phyloP scores from a whole-genome alignment of 768 basidiomycete genomes.

The Collybia sp. region DNA sequence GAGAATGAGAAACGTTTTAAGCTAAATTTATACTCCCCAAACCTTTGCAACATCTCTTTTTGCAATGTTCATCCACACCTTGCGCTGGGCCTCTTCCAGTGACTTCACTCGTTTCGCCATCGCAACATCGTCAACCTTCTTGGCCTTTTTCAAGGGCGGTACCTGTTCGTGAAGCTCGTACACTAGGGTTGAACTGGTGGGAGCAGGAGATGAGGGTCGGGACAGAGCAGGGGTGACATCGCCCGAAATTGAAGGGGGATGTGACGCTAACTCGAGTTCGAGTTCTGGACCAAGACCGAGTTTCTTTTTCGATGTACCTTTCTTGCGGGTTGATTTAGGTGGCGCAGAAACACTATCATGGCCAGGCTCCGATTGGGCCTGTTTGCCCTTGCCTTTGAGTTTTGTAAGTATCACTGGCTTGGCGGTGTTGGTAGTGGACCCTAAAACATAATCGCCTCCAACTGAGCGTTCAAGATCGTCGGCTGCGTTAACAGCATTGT shows the following conservation, averaged over 20 bases:
- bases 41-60: conserved; percentile 82
- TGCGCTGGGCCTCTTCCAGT: conserved; percentile 79
- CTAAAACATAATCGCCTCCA: conserved; percentile 29
- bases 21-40: conserved; percentile 4
- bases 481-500: conserved; percentile 24
- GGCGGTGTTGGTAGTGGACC: conserved; percentile 16
- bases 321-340: conserved; percentile 52
- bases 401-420: conserved; percentile 30
- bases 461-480: conserved; percentile 46
- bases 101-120: conserved; percentile 74
- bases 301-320: conserved; percentile 49
- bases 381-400: conserved; percentile 50
- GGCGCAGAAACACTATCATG: conserved; percentile 53
- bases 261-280: conserved; percentile 41
- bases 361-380: conserved; percentile 47
- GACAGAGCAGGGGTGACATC: conserved; percentile 70
- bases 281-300: conserved; percentile 47
- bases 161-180: conserved; percentile 70
- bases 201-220: conserved; percentile 64
- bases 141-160: conserved; percentile 70
- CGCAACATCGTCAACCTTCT: conserved; percentile 67
- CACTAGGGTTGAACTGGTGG: conserved; percentile 52
- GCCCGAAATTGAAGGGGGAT: conserved; percentile 56
- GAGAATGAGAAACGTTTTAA: conserved; percentile 4
- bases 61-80: conserved; percentile 89